Evolutionary conservation across 768 basidiomycete species (phyloP).

Genomic region (Suillus sp.): DNA sequence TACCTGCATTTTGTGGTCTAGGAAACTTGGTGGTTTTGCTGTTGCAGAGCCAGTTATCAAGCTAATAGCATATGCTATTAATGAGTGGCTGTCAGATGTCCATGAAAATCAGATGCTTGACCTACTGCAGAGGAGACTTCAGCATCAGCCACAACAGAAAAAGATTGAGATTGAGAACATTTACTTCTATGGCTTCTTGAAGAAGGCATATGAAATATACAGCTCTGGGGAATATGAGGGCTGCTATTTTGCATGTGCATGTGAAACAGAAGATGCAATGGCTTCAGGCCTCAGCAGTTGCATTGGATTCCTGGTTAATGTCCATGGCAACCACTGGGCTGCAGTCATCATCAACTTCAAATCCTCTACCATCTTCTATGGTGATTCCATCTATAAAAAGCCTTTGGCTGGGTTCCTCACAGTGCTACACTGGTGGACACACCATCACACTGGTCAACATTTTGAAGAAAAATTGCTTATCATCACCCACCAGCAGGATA

Average conservation of each 20-base stretch:
- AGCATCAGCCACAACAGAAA: neutral
- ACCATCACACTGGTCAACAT: too few relatives aligned
- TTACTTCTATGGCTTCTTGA: neutral
- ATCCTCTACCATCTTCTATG: too few relatives aligned
- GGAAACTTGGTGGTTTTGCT: neutral
- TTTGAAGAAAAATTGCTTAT: neutral
- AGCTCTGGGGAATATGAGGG: neutral
- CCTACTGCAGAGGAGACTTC: neutral
- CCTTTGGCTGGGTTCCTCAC: too few relatives aligned
- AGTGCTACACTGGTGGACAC: too few relatives aligned
- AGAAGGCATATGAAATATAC: neutral
- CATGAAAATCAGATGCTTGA: constrained; percentile 10
- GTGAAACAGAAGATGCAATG: neutral
- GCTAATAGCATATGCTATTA: neutral
- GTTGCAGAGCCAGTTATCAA: neutral
- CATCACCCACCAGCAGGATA: neutral
- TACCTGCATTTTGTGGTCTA: too few relatives aligned
- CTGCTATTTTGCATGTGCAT: neutral
- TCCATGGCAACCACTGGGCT: too few relatives aligned
- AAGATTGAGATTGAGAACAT: neutral
- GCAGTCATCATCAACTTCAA: too few relatives aligned
- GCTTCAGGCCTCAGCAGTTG: too few relatives aligned
- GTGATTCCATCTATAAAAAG: too few relatives aligned
- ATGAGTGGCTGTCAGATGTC: neutral
- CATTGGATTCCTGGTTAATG: too few relatives aligned